phyloP scores from a whole-genome alignment of 2,329 filamentous ascomycete genomes.

The Monilinia polystroma region DNA sequence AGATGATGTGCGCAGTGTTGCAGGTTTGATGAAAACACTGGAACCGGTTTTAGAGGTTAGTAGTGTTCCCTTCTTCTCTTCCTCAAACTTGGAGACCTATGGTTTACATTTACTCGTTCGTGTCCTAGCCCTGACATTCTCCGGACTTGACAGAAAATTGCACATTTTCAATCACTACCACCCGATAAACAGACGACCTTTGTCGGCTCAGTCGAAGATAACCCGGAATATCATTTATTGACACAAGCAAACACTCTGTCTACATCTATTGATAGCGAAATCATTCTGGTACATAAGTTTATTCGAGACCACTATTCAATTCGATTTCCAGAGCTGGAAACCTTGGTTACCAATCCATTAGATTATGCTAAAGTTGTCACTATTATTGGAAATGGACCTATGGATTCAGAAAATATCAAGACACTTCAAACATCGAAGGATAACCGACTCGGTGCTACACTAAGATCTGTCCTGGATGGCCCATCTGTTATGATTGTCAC shows the following conservation, averaged over 20 bases:
- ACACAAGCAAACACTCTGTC: constrained; percentile 88
- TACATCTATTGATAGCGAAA: constrained; percentile 89
- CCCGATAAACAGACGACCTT: constrained; percentile 62
- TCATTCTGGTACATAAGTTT: constrained; percentile 92
- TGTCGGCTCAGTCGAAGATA: constrained; percentile 84
- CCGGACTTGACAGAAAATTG: constrained; percentile 69
- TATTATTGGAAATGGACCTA: constrained; percentile 87
- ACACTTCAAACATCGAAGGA: constrained; percentile 71
- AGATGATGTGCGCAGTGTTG: constrained; percentile 76
- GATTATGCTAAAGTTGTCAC: constrained; percentile 95
- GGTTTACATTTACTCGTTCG: constrained; percentile 62
- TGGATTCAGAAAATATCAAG: constrained; percentile 80
- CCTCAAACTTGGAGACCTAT: constrained; percentile 40
- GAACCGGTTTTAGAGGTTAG: constrained; percentile 81
- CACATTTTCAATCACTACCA: constrained; percentile 69
- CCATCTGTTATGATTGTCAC: constrained; percentile 94
- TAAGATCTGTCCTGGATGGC: constrained; percentile 81
- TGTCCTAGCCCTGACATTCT: constrained; percentile 67
- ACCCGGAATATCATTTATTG: constrained; percentile 85
- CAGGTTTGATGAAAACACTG: constrained; percentile 76
- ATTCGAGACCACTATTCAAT: constrained; percentile 94
- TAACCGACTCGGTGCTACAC: constrained; percentile 72
- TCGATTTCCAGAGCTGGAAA: constrained; percentile 89
- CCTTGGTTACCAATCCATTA: constrained; percentile 83
- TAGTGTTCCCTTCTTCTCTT: constrained; percentile 37